Base-by-base conservation (phyloP, 306 rosid genomes). In the Vigna unguiculata region DNA sequence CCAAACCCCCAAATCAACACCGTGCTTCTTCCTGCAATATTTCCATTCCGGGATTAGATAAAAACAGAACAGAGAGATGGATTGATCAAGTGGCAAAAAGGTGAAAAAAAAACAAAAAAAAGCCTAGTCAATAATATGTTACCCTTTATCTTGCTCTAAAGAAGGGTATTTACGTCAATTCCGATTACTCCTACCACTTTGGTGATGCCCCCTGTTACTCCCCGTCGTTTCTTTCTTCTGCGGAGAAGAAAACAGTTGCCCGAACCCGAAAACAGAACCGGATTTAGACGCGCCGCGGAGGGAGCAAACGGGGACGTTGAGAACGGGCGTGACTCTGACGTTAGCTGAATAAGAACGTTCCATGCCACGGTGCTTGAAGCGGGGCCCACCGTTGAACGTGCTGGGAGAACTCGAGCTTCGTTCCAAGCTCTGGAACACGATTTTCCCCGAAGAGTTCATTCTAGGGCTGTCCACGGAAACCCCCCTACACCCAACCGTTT, bases 351-450 rank as follows among this genome's bases (percentile, higher is more conserved):
- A 92, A 0, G 97, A 95, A n/a, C 99, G 87, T 72, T 95, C 99
- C 97, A 90, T 92, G 11, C 97, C 97, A 11, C 99, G 84, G 62
- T 88, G 87, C 81, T 96, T 96, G 72, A 84, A 82, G 36, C 91
- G 81, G 0, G 97, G 97, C 5, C 97, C 99, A 22, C 99, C 97
- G 32, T 90, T 90, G 85, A 96, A 96, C 81, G 90, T 90, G 46
- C 99, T 90, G 1, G 99, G 99, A 24, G 97, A 91, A 66, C 99
- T 96, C 7, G 99, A 96, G 86, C 99, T 96, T 38, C 99, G 79
- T 45, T 96, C 98, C 53, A 96, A 63, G 83, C 96, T 96, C 60
- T 92, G 98, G 65, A 96, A 96, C 16, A 96, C 96, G 48, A 96
- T 91, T 71, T 96, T 96, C 3, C 99, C 99, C 0, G 98, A 96